A percentile compares a stretch with the other conserved stretches of the same genome.
Conservation (phyloP, 202 grass and related monocot genomes). For the Panicum virgatum region DNA sequence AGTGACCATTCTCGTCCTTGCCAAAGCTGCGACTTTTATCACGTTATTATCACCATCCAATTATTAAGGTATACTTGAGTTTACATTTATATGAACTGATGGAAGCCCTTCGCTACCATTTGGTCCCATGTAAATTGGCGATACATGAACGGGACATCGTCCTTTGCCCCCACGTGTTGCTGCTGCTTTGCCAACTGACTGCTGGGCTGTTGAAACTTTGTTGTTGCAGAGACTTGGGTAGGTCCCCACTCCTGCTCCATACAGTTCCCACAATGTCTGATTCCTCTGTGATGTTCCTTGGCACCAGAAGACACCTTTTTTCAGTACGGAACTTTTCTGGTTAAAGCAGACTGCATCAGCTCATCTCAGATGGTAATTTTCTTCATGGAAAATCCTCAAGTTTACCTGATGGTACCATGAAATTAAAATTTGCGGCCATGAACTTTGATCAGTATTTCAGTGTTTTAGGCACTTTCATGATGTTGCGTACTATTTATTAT, state of each 20-base stretch:
- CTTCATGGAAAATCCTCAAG: neutral
- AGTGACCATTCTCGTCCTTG: neutral
- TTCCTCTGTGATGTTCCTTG: neutral
- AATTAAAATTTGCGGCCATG: neutral
- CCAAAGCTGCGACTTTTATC: too few species aligned
- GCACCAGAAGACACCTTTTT: neutral
- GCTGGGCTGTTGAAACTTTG: slow-evolving; percentile 26
- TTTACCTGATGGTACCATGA: neutral
- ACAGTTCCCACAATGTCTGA: neutral
- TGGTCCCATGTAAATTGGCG: neutral
- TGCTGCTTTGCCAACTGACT: slow-evolving; percentile 29
- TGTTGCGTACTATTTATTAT: neutral
- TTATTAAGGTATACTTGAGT: neutral
- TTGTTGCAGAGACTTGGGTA: slow-evolving; percentile 6
- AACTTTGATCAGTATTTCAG: neutral
- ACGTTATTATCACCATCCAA: too few species aligned
- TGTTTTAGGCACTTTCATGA: neutral
- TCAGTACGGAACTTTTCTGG: neutral
- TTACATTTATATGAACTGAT: neutral
- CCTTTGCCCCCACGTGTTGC: slow-evolving; percentile 19
- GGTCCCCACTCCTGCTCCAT: slow-evolving; percentile 12
- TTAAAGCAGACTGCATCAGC: slow-evolving; percentile 2
- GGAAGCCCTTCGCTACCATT: neutral
- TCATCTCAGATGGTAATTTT: neutral
- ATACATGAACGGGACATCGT: slow-evolving; percentile 1